Conservation (phyloP, 2,329 filamentous ascomycete species). For the Aspergillus sp. region DNA sequence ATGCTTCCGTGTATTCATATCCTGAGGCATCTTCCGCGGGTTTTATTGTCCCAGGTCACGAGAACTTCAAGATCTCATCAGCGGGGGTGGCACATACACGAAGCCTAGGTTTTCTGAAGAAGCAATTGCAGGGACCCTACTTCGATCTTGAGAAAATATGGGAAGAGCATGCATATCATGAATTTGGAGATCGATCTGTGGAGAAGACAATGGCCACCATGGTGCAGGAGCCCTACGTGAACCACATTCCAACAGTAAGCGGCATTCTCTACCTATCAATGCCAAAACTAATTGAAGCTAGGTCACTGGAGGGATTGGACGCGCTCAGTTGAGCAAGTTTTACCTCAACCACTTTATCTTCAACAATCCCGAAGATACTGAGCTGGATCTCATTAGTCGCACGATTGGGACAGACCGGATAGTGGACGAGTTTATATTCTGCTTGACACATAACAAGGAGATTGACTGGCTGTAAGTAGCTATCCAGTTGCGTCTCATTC, state of each 20-base stretch:
- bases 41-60: conserved; percentile 46
- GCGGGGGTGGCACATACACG: conserved; percentile 60
- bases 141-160: conserved; percentile 71
- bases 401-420: conserved; percentile 65
- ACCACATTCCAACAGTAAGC: conserved; percentile 61
- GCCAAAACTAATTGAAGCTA: conserved; percentile 10
- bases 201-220: conserved; percentile 72
- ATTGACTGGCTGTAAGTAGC: conserved; percentile 60
- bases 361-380: conserved; percentile 59
- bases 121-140: conserved; percentile 52
- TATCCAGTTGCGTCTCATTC: neutral
- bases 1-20: conserved; percentile 33
- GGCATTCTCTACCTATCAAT: neutral
- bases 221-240: conserved; percentile 71
- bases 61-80: conserved; percentile 44
- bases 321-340: conserved; percentile 55
- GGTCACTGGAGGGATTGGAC: conserved; percentile 62
- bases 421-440: conserved; percentile 62
- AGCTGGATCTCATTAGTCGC: conserved; percentile 60
- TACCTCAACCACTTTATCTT: conserved; percentile 69
- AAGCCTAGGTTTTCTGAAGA: conserved; percentile 57
- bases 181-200: conserved; percentile 61
- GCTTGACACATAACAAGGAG: conserved; percentile 54
- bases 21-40: conserved; percentile 34
- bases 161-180: conserved; percentile 67